phyloP scores from a whole-genome alignment of 352 stramenopile species.

The Phytophthora europaea region DNA sequence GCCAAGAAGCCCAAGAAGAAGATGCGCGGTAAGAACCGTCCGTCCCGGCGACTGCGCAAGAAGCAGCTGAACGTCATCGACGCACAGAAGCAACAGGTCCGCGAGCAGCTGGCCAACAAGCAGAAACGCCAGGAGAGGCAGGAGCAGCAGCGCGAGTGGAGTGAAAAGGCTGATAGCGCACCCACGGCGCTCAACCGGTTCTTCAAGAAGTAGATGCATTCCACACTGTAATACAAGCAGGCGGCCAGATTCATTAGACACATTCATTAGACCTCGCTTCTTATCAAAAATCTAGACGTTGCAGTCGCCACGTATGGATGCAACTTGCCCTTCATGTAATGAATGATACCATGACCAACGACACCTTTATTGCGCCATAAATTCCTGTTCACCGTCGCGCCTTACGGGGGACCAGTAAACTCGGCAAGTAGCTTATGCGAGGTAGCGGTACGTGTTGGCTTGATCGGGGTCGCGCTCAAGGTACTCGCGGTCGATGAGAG shows the following conservation, averaged over 20 bases:
- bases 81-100: constrained; percentile 93
- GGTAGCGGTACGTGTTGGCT: constrained; percentile 96
- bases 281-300: not conserved
- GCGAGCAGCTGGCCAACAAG: constrained; percentile 85
- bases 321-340: not conserved
- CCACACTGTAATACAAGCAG: constrained; percentile 39
- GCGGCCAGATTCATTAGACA: constrained; percentile 29
- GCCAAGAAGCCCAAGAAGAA: constrained; percentile 94
- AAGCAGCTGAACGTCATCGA: constrained; percentile 99
- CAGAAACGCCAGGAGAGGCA: constrained; percentile 76
- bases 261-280: constrained; percentile 9
- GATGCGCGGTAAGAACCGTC: constrained; percentile 98
- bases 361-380: constrained; percentile 38
- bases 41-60: constrained; percentile 95
- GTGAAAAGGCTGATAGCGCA: constrained; percentile 77
- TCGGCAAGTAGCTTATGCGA: constrained; percentile 75
- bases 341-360: constrained; percentile 24
- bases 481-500: constrained; percentile 99
- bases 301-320: too few relatives aligned
- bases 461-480: constrained; percentile 97
- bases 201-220: constrained; percentile 82
- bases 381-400: constrained; percentile 25
- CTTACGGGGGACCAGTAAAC: constrained; percentile 12
- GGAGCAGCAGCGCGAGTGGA: constrained; percentile 84
- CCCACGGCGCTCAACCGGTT: constrained; percentile 90